Percentiles rank a stretch among this genome's conserved stretches.
Evolutionary conservation across 208 protist species (phyloP).

Genomic region (Lotmaria passim): DNA sequence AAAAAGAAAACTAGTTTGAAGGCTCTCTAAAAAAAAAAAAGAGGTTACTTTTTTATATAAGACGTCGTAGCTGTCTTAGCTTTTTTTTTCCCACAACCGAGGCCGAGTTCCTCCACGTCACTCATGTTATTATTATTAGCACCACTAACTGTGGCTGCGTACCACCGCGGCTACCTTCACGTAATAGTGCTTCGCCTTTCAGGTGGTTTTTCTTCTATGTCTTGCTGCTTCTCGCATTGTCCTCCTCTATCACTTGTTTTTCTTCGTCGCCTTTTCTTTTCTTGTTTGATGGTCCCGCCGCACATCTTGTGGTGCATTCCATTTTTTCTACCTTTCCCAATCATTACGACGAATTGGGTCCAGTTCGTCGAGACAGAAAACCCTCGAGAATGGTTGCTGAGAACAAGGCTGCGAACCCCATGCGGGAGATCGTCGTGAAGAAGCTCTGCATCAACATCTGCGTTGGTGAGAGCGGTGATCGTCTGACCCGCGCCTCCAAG

Average conservation of each 20-base stretch:
- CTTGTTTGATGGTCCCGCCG: slow-evolving; percentile 3
- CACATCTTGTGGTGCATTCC: not conserved
- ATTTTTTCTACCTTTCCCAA: not conserved
- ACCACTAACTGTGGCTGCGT: too few relatives aligned
- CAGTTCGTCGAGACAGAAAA: slow-evolving; percentile 38
- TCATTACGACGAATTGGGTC: not conserved
- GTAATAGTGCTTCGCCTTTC: too few relatives aligned
- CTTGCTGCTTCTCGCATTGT: too few relatives aligned
- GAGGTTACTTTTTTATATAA: too few relatives aligned
- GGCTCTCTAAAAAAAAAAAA: too few relatives aligned
- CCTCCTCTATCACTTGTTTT: not conserved
- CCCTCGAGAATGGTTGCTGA: slow-evolving; percentile 69
- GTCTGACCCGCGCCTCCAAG: slow-evolving; percentile 98
- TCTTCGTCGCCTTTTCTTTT: not conserved
- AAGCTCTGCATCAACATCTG: slow-evolving; percentile 99
- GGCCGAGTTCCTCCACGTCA: too few relatives aligned
- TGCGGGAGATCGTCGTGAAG: slow-evolving; percentile 97
- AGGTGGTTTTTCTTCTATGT: too few relatives aligned
- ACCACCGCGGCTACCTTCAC: too few relatives aligned
- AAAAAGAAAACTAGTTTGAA: not conserved
- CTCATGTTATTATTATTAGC: too few relatives aligned
- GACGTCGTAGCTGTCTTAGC: too few relatives aligned
- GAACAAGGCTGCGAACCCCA: slow-evolving; percentile 94
- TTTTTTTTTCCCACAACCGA: too few relatives aligned
- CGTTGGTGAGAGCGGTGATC: slow-evolving; percentile 99